Percentiles rank a stretch among this genome's conserved stretches.
Conservation (phyloP, 768 basidiomycete genomes). For the Mycena rebaudengoi region DNA sequence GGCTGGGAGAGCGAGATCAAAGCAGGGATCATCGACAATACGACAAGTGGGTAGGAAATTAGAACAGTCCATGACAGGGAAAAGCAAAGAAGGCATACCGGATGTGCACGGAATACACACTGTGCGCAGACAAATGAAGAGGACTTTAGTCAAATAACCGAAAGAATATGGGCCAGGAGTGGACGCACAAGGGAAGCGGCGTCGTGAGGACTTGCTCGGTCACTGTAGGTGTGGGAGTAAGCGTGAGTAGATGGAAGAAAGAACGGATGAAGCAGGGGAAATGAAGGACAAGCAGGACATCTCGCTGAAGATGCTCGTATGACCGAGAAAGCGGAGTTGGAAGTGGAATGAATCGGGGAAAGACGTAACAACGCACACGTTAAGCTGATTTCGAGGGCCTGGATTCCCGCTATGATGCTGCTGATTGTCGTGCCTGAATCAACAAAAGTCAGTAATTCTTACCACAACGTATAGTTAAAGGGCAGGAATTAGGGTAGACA, state of each 20-base stretch:
- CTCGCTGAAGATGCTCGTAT: neutral
- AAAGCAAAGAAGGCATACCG: slow-evolving; percentile 38
- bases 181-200: slow-evolving; percentile 69
- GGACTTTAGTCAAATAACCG: neutral
- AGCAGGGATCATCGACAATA: neutral
- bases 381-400: slow-evolving; percentile 59
- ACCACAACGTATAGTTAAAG: too few relatives aligned
- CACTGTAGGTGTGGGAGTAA: slow-evolving; percentile 43
- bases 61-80: neutral
- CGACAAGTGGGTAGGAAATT: neutral
- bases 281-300: too few relatives aligned
- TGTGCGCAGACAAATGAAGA: slow-evolving; percentile 31
- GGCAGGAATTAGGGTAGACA: too few relatives aligned
- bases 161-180: neutral
- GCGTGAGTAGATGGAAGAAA: neutral
- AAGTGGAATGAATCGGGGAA: neutral
- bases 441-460: too few relatives aligned
- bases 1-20: slow-evolving; percentile 28
- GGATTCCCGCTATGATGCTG: slow-evolving; percentile 55
- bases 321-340: neutral
- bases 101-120: slow-evolving; percentile 72
- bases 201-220: slow-evolving; percentile 70
- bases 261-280: neutral
- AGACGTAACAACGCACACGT: slow-evolving; percentile 51
- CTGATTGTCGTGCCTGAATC: slow-evolving; percentile 44